Evolutionary conservation across 768 basidiomycete species (phyloP), one percentile per base, ranked within the genome.

Genomic region (Cyclocybe cylindracea): DNA sequence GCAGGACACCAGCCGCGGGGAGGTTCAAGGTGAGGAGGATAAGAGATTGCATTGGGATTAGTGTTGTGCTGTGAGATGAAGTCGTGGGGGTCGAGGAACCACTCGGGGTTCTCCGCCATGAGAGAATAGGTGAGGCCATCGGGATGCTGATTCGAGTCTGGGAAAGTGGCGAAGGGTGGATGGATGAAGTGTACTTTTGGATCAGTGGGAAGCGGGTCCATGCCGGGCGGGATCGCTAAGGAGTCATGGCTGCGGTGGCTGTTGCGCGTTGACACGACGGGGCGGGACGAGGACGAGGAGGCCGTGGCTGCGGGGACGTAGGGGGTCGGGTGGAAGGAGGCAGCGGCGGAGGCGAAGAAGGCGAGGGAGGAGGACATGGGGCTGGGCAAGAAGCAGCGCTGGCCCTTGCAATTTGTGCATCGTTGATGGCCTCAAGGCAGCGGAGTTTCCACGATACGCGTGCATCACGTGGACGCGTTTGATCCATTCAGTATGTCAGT

Each of bases 1-100:
- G 89, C 80, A 24, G 87, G 87, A 62, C 88, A 90, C 90, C 90
- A 92, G 29, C 90, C 90, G 48, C 90, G 76, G 10, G 90, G 90
- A 29, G 90, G 90, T 65, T 92, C 90, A 10, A 92, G 81, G 64
- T 82, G 78, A 36, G 86, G 74, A 10, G 90, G 90, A 65, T 92
- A 92, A 11, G 83, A 70, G 13, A 89, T 78, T n/a, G 82, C 82
- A 46, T 71, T 66, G 4, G 77, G 66, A 63, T 80, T 79, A 38
- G 69, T 66, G 46, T 75, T 77, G 42, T 68, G 65, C 44, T 75
- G 70, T 37, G 72, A 71, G 35, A 78, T 71, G 57, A 88, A 91
- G 66, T 91, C 89, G 46, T 71, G 65, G 13, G 86, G 64, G 60
- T 85, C 83, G 53, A 92, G 75, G 62, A 91, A 92, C 90, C 90